phyloP scores from a whole-genome alignment of 169 alveolate species.

The Plasmodium coatneyi region DNA sequence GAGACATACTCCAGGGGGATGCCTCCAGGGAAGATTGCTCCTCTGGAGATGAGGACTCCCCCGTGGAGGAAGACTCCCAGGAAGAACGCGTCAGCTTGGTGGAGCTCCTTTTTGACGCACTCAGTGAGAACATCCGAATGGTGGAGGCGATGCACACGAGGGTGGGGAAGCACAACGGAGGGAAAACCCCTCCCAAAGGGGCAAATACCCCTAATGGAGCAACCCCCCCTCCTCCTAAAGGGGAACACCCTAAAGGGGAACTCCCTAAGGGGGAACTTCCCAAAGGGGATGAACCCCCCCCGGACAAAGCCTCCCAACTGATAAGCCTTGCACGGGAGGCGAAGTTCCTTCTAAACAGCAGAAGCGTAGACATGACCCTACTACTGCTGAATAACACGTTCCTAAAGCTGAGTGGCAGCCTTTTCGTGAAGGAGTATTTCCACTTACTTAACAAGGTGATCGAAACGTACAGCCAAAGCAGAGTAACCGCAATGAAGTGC shows the following conservation, averaged over 20 bases:
- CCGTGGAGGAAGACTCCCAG: neutral
- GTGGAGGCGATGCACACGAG: neutral
- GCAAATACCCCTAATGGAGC: neutral
- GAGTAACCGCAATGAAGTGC: constrained; percentile 44
- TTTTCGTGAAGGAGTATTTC: constrained; percentile 47
- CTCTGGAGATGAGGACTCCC: neutral
- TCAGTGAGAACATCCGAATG: neutral
- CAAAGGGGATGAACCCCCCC: neutral
- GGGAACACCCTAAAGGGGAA: neutral
- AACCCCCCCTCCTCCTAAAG: neutral
- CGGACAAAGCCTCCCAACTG: neutral
- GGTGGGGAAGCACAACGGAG: neutral
- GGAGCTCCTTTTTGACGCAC: neutral
- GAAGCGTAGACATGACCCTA: constrained; percentile 22
- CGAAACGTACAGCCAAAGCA: constrained; percentile 33
- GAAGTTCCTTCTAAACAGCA: neutral
- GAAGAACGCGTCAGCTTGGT: neutral
- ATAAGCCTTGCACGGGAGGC: neutral
- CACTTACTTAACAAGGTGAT: constrained; percentile 18
- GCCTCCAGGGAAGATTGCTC: neutral
- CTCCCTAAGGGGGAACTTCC: neutral
- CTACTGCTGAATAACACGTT: constrained; percentile 50
- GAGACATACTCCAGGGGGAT: neutral
- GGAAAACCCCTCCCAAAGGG: neutral
- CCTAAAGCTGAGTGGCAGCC: constrained; percentile 12